Base-by-base conservation (phyloP, 768 basidiomycete genomes). In the Pseudohyphozyma bogoriensis region DNA sequence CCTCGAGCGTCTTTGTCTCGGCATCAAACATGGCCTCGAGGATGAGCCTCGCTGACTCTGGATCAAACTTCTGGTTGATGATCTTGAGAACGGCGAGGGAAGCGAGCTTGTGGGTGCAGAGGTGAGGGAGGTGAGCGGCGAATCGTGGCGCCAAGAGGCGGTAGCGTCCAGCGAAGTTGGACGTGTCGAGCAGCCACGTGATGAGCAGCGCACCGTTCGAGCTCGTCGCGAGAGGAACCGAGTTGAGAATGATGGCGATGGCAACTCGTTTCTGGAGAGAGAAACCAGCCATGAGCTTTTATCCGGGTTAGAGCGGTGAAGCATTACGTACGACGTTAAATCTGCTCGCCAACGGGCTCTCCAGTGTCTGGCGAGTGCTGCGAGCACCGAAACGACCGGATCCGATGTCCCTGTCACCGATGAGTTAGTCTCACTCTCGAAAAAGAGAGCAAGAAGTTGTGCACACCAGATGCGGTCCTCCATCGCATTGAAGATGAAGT, bases 401-500 rank as follows among this genome's bases (percentile, higher is more conserved):
- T 0, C 91, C 93, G 55, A 99, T 80, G 76, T 97, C 95, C 90
- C 66, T 67, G 35, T 20, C 5, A 6, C 12, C 6, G 13, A 31
- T 16, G 31, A 3, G 26, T 8, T 9, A 40, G 24, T 28, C 22
- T 13, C 15, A 32, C 20, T 15, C n/a, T 20, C 28, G 32, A 4
- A 1, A 50, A 1, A 16, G 3, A 15, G 22, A 26, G 9, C 11
- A n/a, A 26, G 22, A 32, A 24, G 29, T 9, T 20, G 24, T n/a
- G 33, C 62, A 37, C 13, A 67, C 76, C 95, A 97, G 77, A 95
- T 86, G 42, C 95, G 87, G 74, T 97, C 93, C 49, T 88, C 85
- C 79, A 97, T 96, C 32, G 89, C 90, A 72, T 97, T 92, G 73
- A 96, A 97, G 60, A 97, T 87, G 73, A 97, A 97, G 66, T 93